Evolutionary conservation across 345 rosid genomes (phyloP).

Genomic region (Cardamine resedifolia): DNA sequence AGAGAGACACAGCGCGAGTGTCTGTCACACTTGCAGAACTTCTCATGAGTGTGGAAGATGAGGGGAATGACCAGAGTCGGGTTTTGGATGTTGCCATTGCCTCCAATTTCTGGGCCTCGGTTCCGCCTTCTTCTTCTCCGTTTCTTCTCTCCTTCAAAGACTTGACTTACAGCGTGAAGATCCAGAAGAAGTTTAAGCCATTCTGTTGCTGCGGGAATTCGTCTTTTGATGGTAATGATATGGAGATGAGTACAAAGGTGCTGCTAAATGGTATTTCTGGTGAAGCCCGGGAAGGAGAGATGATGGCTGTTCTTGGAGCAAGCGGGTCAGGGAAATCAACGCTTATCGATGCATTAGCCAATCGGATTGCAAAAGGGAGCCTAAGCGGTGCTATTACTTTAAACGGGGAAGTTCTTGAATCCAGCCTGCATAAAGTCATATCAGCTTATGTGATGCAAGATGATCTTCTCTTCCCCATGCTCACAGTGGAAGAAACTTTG

Average conservation of each 20-base stretch:
- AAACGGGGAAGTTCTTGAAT: constrained; percentile 71
- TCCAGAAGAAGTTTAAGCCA: constrained; percentile 38
- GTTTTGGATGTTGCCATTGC: constrained; percentile 42
- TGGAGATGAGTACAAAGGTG: constrained; percentile 40
- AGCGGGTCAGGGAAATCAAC: constrained; percentile 97
- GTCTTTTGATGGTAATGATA: background rate
- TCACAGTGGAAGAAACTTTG: constrained; percentile 85
- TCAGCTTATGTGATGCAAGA: constrained; percentile 98
- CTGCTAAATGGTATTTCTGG: constrained; percentile 58
- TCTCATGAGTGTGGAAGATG: constrained; percentile 57
- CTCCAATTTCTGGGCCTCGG: constrained; percentile 35
- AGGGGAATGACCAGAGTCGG: constrained; percentile 32
- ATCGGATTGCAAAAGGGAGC: constrained; percentile 73
- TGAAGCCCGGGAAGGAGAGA: constrained; percentile 74
- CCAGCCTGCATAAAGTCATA: constrained; percentile 69
- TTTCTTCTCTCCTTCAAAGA: constrained; percentile 69
- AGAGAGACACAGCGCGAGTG: constrained; percentile 39
- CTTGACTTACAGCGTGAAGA: constrained; percentile 67
- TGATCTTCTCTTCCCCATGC: constrained; percentile 89
- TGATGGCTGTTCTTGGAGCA: constrained; percentile 92
- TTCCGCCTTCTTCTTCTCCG: constrained; percentile 50
- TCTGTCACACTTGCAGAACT: constrained; percentile 66
- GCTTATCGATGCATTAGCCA: constrained; percentile 84
- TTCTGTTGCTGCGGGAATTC: constrained; percentile 38
- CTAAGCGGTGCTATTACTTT: constrained; percentile 64